phyloP scores from a whole-genome alignment of 805 yeast genomes.

The Metschnikowia continentalis region DNA sequence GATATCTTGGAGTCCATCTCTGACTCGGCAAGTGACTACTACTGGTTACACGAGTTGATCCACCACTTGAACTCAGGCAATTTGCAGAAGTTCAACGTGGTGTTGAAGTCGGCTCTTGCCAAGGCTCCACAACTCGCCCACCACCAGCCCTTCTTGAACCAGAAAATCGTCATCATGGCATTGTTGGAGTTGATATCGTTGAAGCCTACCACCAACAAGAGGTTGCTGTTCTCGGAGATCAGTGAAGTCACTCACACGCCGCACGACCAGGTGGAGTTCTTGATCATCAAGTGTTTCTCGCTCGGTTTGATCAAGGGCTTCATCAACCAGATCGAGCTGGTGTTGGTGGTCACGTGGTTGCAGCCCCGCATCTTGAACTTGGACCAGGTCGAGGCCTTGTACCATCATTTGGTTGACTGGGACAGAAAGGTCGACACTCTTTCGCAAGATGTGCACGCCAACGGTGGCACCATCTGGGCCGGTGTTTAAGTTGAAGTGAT shows the following conservation, averaged over 20 bases:
- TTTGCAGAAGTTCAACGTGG: conserved; percentile 56
- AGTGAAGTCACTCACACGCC: conserved; percentile 62
- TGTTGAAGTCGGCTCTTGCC: conserved; percentile 34
- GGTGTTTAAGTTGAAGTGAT: conserved; percentile 7
- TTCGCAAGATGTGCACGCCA: conserved; percentile 35
- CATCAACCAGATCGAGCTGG: conserved; percentile 80
- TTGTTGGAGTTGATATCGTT: conserved; percentile 80
- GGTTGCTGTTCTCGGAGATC: conserved; percentile 68
- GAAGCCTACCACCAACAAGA: conserved; percentile 70
- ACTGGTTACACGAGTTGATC: conserved; percentile 72
- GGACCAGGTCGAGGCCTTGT: conserved; percentile 75
- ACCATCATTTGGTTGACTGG: conserved; percentile 73
- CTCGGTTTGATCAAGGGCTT: conserved; percentile 81
- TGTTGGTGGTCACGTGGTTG: conserved; percentile 85
- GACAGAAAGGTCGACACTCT: conserved; percentile 65
- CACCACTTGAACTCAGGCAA: conserved; percentile 75
- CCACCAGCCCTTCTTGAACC: conserved; percentile 67
- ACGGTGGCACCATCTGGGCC: conserved; percentile 44
- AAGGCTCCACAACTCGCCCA: conserved; percentile 53
- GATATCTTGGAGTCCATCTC: conserved; percentile 61
- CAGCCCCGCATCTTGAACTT: conserved; percentile 90
- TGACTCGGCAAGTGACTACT: conserved; percentile 41
- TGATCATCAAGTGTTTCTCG: conserved; percentile 87
- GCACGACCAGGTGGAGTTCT: conserved; percentile 76
- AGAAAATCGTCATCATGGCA: conserved; percentile 89